Base-by-base conservation (phyloP, 2,329 filamentous ascomycete genomes). In the Fusarium vanettenii region DNA sequence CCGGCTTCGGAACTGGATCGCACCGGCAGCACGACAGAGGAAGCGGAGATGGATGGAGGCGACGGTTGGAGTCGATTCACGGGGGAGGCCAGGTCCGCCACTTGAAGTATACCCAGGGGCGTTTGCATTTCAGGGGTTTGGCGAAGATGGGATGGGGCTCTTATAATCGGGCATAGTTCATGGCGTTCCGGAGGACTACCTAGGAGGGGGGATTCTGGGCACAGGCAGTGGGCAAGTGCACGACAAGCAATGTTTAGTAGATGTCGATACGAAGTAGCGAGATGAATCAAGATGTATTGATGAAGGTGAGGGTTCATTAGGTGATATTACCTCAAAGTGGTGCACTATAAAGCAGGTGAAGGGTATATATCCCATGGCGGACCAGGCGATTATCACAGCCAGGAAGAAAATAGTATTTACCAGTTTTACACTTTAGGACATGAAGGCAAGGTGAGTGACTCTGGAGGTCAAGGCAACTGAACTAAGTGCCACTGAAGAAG, bases 191-290 rank as follows among this genome's bases (percentile, higher is more conserved):
- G 77, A 22, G 56, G 63, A 45, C 25, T 65, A 52, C 45, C 45
- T 50, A 29, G 45, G 45, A 29, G 39, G 64, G 48, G 55, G 57
- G 48, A 48, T 62, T 63, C 68, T 67, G 59, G 52, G 76, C 78
- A 78, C 76, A 78, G 77, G 77, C 77, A 79, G 77, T 79, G 60
- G 77, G 77, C 77, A 79, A 79, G 77, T 79, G 75, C 78, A 69
- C 37, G 61, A 67, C 67, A 48, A 52, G 48, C 67, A 31, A 62
- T 50, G 39, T 50, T 59, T 63, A 14, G 61, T 48, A 56, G 31
- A 75, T 64, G 63, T 60, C 66, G 27, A 59, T 56, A 68, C 56
- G 61, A 22, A 61, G 55, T 59, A 60, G 60, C 41, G 60, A 76
- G 41, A 64, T 64, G 59, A 71, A 75, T 66, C 64, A 76, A 60